Base-by-base conservation (phyloP, 495 filamentous ascomycete genomes). In the Clohesyomyces aquaticus region DNA sequence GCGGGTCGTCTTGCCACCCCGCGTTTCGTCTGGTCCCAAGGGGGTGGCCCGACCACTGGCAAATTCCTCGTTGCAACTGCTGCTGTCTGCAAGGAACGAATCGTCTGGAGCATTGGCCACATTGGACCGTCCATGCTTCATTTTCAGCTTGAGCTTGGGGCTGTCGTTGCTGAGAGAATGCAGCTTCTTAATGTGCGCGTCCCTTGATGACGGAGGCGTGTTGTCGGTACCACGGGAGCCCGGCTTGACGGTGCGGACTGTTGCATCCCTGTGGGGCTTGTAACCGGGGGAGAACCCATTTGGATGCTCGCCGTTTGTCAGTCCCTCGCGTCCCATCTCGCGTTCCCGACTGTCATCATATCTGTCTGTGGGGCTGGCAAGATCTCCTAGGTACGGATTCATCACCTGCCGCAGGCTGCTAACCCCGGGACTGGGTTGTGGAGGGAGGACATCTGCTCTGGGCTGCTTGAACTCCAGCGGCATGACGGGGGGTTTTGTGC, bases 381-480 rank as follows among this genome's bases (percentile, higher is more conserved):
- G 57, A 29, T 66, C 38, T 69, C 72, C 53, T 23, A 96, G 77
- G 69, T 90, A 97, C 43, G 91, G 91, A 72, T 91, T 88, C 94
- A 98, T 97, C 29, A 91, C 88, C 74, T 90, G 82, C 32, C 91
- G 84, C 68, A 98, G 78, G 72, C 93, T 97, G 71, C 89, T 93
- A 6, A 88, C 85, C 2, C 66, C 64, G n/a, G 94, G 91, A 69
- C 92, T 96, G 38, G 79, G 77, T 59, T 82, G 71, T 19, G 79
- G 71, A 47, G 63, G 41, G 70, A 65, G 72, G 19, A 58, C 65
- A 74, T 75, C 59, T 49, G 35, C 26, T 52, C 52, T 62, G 6
- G 35, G 57, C 61, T 68, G 66, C 43, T 63, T 46, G 42, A 76
- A 62, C 45, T 72, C 70, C 9, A 72, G 56, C 10, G 72, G 76